Conservation (phyloP, 805 yeast species). For the Starmerella kuoi region DNA sequence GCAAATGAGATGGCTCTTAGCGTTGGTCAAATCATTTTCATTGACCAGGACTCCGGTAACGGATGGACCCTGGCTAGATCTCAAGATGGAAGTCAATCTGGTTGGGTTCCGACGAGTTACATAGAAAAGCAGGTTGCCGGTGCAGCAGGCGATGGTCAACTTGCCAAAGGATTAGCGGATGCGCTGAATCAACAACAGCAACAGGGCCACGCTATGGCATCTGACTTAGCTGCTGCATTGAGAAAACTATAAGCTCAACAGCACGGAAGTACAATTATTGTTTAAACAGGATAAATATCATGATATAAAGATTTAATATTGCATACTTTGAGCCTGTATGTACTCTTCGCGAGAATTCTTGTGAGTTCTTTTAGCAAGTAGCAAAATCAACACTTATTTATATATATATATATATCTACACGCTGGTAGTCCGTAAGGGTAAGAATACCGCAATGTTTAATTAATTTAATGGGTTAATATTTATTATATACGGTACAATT, state of each 20-base stretch:
- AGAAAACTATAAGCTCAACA: slow-evolving; percentile 12
- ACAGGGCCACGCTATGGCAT: slow-evolving; percentile 23
- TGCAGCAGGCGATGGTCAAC: slow-evolving; percentile 6
- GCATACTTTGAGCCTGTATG: too few species aligned
- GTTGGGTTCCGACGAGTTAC: slow-evolving; percentile 97
- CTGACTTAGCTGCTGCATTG: slow-evolving; percentile 20
- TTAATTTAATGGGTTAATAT: too few species aligned
- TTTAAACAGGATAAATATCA: neutral
- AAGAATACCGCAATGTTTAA: too few species aligned
- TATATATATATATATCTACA: too few species aligned
- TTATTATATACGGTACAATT: too few species aligned
- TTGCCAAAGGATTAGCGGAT: slow-evolving; percentile 22
- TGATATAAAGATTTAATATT: neutral
- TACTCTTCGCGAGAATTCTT: too few species aligned
- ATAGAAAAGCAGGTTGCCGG: slow-evolving; percentile 33
- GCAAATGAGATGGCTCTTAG: slow-evolving; percentile 68
- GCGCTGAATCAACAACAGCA: slow-evolving; percentile 22
- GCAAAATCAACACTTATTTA: too few species aligned
- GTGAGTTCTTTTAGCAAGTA: too few species aligned
- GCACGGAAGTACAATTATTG: too few species aligned
- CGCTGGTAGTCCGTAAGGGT: too few species aligned
- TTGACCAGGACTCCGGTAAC: slow-evolving; percentile 60
- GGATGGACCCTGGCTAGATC: slow-evolving; percentile 92
- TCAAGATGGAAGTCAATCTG: slow-evolving; percentile 64
- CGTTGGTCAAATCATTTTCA: slow-evolving; percentile 63